Conservation (phyloP, 345 rosid species). For the Atalantia buxifolia region DNA sequence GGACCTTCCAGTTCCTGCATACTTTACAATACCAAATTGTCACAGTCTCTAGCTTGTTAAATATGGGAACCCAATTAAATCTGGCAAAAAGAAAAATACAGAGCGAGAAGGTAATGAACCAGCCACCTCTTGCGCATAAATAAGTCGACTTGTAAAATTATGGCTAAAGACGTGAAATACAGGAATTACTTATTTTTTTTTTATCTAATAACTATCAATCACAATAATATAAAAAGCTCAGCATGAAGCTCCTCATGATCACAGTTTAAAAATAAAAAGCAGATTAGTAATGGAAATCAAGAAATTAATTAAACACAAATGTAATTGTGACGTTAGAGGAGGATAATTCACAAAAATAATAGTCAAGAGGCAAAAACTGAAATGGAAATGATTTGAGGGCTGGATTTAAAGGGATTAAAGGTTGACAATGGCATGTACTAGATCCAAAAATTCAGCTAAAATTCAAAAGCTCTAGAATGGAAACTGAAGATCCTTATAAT, state of each 20-base stretch:
- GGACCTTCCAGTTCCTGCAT: conserved; percentile 54
- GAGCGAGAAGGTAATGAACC: background rate
- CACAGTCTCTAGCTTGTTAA: background rate
- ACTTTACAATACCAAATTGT: conserved; percentile 28
- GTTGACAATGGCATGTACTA: background rate
- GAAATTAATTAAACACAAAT: too few species aligned
- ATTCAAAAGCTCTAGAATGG: background rate
- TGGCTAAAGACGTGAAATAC: background rate
- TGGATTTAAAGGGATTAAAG: background rate
- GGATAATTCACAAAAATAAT: background rate
- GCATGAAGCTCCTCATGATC: background rate
- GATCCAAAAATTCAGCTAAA: background rate
- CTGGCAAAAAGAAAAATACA: background rate
- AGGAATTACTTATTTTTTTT: too few species aligned
- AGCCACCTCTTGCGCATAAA: background rate
- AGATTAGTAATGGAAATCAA: background rate
- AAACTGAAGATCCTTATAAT: background rate
- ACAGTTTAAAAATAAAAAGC: background rate
- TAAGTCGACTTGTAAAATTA: background rate
- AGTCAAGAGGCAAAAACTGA: background rate
- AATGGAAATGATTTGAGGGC: background rate
- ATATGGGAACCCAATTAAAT: background rate
- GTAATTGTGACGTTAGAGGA: background rate
- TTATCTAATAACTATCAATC: too few species aligned
- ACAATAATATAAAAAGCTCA: too few species aligned